Percentiles rank a stretch among this genome's conserved stretches.
These are phyloP conservation scores for Symbiodinium pilosum DNA, from an alignment of 73 alveolate genomes.

Conservation along the genomic window DNA sequence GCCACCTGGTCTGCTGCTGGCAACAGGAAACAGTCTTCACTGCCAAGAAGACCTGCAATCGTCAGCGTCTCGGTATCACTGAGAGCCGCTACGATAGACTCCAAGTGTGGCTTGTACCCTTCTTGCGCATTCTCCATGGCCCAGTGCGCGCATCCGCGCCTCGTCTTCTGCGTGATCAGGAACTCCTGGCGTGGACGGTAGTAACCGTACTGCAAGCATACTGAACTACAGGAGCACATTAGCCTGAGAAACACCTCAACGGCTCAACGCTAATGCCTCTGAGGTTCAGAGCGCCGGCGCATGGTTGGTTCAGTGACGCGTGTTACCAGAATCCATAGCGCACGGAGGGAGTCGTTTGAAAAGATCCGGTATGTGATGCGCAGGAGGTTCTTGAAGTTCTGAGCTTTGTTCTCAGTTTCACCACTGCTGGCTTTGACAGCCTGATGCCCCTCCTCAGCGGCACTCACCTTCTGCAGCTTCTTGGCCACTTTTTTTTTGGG, in stretches of 20 bases:
- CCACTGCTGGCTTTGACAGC: background rate
- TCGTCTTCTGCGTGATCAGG: background rate
- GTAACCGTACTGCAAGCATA: background rate
- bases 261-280: background rate
- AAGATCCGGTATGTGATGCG: background rate
- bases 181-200: background rate
- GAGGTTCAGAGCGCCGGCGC: background rate
- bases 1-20: background rate
- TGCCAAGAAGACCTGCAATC: background rate
- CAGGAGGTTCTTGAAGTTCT: background rate
- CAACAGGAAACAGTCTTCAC: background rate
- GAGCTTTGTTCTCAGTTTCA: background rate
- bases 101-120: background rate
- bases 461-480: background rate
- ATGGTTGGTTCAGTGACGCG: background rate
- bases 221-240: background rate
- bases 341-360: background rate
- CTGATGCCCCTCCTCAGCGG: background rate
- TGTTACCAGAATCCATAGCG: background rate
- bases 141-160: background rate
- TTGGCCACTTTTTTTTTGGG: background rate
- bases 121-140: background rate
- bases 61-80: background rate
- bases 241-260: background rate
- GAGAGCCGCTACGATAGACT: background rate